phyloP scores from a whole-genome alignment of 2,329 filamentous ascomycete genomes.

The Hypocrella siamensis region DNA sequence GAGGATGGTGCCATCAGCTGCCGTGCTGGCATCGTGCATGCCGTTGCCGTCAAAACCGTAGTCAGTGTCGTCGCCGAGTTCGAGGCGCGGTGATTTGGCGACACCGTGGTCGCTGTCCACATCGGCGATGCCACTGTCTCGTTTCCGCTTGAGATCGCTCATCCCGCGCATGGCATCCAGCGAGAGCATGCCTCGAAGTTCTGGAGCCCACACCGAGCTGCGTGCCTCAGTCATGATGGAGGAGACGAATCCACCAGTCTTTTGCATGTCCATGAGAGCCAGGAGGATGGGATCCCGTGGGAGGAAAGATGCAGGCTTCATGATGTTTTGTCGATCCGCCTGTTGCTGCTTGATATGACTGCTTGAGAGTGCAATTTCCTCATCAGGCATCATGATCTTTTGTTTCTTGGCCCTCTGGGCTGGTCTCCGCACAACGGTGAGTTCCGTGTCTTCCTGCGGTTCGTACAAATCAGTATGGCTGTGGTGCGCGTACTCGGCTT shows the following conservation, averaged over 20 bases:
- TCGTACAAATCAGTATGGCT: conserved; percentile 45
- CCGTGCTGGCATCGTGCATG: conserved; percentile 34
- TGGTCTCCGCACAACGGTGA: conserved; percentile 46
- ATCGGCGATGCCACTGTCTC: conserved; percentile 74
- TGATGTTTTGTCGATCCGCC: conserved; percentile 69
- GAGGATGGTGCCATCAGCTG: conserved; percentile 44
- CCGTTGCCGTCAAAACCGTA: conserved; percentile 25
- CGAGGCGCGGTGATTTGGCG: conserved; percentile 53
- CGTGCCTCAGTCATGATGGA: conserved; percentile 72
- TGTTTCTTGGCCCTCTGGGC: conserved; percentile 61
- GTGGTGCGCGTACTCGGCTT: conserved; percentile 38
- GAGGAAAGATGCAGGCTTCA: conserved; percentile 69
- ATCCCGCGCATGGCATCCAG: conserved; percentile 63
- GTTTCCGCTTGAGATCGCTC: conserved; percentile 82
- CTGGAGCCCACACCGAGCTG: conserved; percentile 72
- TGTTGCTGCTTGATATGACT: conserved; percentile 76
- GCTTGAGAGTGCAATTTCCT: conserved; percentile 61
- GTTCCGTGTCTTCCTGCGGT: conserved; percentile 40
- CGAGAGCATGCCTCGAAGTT: conserved; percentile 83
- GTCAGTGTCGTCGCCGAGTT: conserved; percentile 52
- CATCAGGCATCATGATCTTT: conserved; percentile 70
- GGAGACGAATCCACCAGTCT: conserved; percentile 76
- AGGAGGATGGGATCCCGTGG: conserved; percentile 77
- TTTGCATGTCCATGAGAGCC: conserved; percentile 82
- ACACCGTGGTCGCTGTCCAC: conserved; percentile 51